Base-by-base conservation (phyloP, 2,329 filamentous ascomycete genomes). In the Endothia cerciana region DNA sequence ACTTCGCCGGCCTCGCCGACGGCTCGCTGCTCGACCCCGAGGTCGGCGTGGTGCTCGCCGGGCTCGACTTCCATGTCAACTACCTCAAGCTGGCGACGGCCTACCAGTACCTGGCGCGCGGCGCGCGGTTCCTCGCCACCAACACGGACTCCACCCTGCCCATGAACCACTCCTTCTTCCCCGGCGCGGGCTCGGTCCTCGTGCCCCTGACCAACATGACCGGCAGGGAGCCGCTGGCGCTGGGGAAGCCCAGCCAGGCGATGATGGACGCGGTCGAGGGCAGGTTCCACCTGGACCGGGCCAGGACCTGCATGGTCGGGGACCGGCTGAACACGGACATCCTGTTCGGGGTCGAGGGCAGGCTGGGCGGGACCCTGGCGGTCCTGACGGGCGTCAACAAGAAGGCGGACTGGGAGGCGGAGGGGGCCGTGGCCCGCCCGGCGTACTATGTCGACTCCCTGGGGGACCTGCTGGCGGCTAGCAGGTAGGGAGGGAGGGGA, bases 211-310 rank as follows among this genome's bases (percentile, higher is more conserved):
- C 90, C 63, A 90, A 91, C 76, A 92, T 92, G 83, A 82, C 86
- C 4, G 83, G 83, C 22, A 79, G 87, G 75, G 83, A 91, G 72
- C 94, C 95, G 0, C 79, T 93, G 40, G 89, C 92, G 3, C 81
- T 98, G 49, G 95, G 95, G 0, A 99, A 99, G 81, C 95, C 95
- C 3, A 97, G 93, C 76, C 93, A 97, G 81, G 94, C 94, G 4
- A 99, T 99, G 95, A 97, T 99, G 94, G 94, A 98, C 77, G 93
- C 95, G 3, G 91, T 99, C 65, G 94, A 98, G 82, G 94, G 94
- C 66, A 97, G 97, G 78, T 97, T 98, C 77, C 85, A 91, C 71
- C 90, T 99, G 63, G 89, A 98, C 76, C 87, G 94, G 45, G 87
- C 84, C 67, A 88, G 88, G 71, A 92, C 95, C 0, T 98, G 95